Evolutionary conservation across 805 yeast species (phyloP).

Genomic region (Wickerhamiella allomyrinae): DNA sequence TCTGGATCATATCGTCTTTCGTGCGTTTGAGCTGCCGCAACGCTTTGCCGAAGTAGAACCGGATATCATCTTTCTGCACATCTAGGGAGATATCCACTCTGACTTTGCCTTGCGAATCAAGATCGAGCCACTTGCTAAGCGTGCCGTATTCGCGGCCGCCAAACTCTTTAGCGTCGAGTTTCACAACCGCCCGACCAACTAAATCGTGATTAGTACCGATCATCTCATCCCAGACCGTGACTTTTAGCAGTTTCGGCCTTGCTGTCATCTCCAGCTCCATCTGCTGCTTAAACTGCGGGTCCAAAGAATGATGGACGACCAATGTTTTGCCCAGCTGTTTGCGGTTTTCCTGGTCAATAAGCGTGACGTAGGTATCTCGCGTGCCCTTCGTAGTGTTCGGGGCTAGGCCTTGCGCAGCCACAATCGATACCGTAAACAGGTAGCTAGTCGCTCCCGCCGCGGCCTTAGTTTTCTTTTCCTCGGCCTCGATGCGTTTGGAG

Average conservation of each 20-base stretch:
- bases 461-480: conserved; percentile 11
- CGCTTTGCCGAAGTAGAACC: conserved; percentile 67
- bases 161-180: conserved; percentile 47
- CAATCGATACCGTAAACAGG: conserved; percentile 47
- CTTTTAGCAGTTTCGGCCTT: conserved; percentile 34
- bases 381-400: conserved; percentile 34
- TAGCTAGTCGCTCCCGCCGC: conserved; percentile 1
- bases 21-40: conserved; percentile 49
- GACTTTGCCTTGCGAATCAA: conserved; percentile 57
- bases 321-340: conserved; percentile 56
- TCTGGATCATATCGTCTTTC: conserved; percentile 49
- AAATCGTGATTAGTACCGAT: conserved; percentile 41
- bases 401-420: conserved; percentile 47
- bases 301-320: conserved; percentile 40
- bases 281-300: conserved; percentile 81
- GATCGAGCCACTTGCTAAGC: conserved; percentile 40
- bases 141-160: conserved; percentile 47
- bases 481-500: conserved; percentile 25
- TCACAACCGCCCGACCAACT: conserved; percentile 49
- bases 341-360: conserved; percentile 41
- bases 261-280: conserved; percentile 41
- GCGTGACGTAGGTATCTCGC: conserved; percentile 45
- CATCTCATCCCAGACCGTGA: conserved; percentile 56
- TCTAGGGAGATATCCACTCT: conserved; percentile 60
- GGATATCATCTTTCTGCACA: conserved; percentile 63